phyloP scores from a whole-genome alignment of 169 alveolate species.

The Babesia divergens region DNA sequence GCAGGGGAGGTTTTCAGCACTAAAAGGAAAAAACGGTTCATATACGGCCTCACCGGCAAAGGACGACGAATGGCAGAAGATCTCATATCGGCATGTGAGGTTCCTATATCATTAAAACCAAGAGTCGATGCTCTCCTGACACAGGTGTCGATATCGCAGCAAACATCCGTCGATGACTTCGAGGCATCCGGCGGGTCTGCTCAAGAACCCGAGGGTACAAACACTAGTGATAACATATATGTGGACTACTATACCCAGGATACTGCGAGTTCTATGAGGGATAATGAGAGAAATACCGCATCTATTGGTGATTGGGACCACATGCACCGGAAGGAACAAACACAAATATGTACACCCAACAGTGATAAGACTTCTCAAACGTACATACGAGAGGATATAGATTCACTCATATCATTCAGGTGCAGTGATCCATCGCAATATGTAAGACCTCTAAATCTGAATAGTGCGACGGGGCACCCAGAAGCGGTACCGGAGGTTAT shows the following conservation, averaged over 20 bases:
- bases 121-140: not conserved
- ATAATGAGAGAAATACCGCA: too few species aligned
- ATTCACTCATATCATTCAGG: not conserved
- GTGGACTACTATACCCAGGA: too few species aligned
- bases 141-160: slow-evolving; percentile 15
- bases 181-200: too few species aligned
- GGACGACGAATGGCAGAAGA: slow-evolving; percentile 33
- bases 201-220: too few species aligned
- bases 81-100: slow-evolving; percentile 32
- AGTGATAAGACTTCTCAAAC: too few species aligned
- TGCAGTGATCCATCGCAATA: not conserved
- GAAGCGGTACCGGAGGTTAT: not conserved
- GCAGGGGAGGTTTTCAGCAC: not conserved
- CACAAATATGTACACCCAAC: too few species aligned
- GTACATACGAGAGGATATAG: not conserved
- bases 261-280: too few species aligned
- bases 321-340: too few species aligned
- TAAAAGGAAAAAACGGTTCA: not conserved
- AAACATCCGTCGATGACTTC: too few species aligned
- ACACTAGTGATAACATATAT: too few species aligned
- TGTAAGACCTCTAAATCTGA: not conserved
- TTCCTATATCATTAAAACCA: slow-evolving; percentile 16
- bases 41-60: slow-evolving; percentile 34
- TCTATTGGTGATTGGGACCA: too few species aligned
- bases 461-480: not conserved